These are phyloP conservation scores for Rugonectria rugulosa DNA, from an alignment of 2,329 filamentous ascomycete species.

Conservation along the genomic window DNA sequence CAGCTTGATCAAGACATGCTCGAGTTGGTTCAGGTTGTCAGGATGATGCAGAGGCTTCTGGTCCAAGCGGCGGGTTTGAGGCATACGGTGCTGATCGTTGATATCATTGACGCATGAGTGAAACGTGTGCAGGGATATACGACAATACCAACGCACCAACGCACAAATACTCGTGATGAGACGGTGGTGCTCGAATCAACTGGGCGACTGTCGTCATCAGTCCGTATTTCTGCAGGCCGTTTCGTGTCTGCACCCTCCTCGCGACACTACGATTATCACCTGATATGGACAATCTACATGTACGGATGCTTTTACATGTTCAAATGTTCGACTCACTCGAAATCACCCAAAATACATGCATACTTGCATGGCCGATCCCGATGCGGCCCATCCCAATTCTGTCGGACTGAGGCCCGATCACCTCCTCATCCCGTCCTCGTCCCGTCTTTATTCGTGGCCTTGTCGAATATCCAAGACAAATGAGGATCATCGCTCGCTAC, in stretches of 20 bases:
- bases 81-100: background rate
- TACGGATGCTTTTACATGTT: background rate
- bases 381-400: constrained; percentile 29
- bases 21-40: background rate
- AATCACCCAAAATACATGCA: background rate
- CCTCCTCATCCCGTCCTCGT: constrained; percentile 21
- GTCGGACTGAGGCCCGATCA: constrained; percentile 23
- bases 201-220: background rate
- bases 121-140: constrained; percentile 2
- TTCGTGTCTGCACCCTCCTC: background rate
- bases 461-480: constrained; percentile 24
- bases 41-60: background rate
- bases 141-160: constrained; percentile 1
- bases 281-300: background rate
- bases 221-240: background rate
- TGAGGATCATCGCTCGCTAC: constrained; percentile 30
- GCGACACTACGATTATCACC: constrained; percentile 4
- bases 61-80: background rate
- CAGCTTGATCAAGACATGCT: constrained; percentile 1
- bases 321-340: background rate
- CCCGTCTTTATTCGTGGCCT: constrained; percentile 35
- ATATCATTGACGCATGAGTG: background rate
- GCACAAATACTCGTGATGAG: too few species aligned
- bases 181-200: background rate
- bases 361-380: constrained; percentile 11